Percentiles rank a stretch among this genome's conserved stretches.
Conservation (phyloP, 179 eudicot species). For the Spergularia azorica region DNA sequence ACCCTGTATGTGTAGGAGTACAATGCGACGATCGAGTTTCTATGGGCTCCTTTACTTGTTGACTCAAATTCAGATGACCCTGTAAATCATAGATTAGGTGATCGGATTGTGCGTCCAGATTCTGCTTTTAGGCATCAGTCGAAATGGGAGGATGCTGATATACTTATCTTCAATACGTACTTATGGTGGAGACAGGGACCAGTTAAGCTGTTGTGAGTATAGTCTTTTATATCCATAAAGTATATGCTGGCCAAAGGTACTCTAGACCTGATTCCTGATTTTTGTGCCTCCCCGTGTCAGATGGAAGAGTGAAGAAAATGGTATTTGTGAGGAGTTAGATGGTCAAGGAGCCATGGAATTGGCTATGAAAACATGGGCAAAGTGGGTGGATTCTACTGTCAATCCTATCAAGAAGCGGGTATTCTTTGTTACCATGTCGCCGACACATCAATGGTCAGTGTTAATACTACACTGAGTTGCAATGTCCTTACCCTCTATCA, state of each 20-base stretch:
- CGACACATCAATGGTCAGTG: slow-evolving; percentile 81
- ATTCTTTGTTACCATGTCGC: slow-evolving; percentile 95
- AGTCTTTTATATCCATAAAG: slow-evolving; percentile 6
- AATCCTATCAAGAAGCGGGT: slow-evolving; percentile 63
- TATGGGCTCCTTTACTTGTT: slow-evolving; percentile 95
- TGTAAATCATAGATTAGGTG: slow-evolving; percentile 81
- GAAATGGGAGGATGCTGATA: slow-evolving; percentile 82
- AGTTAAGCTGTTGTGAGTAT: slow-evolving; percentile 83
- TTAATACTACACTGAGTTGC: not conserved
- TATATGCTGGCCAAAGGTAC: slow-evolving; percentile 1
- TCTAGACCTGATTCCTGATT: slow-evolving; percentile 5
- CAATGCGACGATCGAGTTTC: slow-evolving; percentile 87
- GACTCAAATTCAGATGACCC: slow-evolving; percentile 98
- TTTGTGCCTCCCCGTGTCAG: slow-evolving; percentile 39
- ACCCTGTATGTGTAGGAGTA: slow-evolving; percentile 59
- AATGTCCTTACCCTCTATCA: not conserved
- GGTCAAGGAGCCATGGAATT: slow-evolving; percentile 77
- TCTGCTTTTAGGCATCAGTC: slow-evolving; percentile 75
- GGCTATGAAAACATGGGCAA: slow-evolving; percentile 94
- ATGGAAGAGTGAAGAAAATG: slow-evolving; percentile 65
- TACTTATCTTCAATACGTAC: slow-evolving; percentile 83
- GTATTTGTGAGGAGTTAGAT: slow-evolving; percentile 79
- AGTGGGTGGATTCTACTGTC: slow-evolving; percentile 66
- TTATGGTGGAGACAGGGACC: slow-evolving; percentile 99
- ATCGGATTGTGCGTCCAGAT: slow-evolving; percentile 84